Conservation (phyloP, 1,139 yeast genomes). For the Trichomonascaceae sp. region DNA sequence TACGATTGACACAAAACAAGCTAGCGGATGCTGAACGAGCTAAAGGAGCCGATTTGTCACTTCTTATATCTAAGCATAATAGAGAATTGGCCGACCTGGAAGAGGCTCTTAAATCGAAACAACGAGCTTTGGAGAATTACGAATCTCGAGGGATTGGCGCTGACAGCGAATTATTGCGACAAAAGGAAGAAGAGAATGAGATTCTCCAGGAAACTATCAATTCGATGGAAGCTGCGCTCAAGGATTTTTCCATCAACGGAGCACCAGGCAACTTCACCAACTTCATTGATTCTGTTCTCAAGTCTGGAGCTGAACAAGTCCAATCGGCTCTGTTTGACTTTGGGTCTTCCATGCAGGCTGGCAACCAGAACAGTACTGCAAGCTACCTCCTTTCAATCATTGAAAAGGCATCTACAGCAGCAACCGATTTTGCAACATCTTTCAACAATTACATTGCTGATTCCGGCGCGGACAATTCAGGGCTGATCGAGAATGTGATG, state of each 20-base stretch:
- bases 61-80: constrained; percentile 59
- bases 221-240: constrained; percentile 63
- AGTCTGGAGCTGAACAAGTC: constrained; percentile 62
- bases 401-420: constrained; percentile 65
- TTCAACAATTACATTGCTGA: constrained; percentile 76
- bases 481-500: constrained; percentile 61
- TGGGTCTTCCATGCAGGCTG: constrained; percentile 77
- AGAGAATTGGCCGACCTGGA: constrained; percentile 36
- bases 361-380: constrained; percentile 73
- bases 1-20: constrained; percentile 56
- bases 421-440: constrained; percentile 75
- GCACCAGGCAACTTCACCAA: constrained; percentile 41
- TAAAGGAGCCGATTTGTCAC: constrained; percentile 59
- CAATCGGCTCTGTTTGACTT: constrained; percentile 71
- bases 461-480: constrained; percentile 67
- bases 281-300: constrained; percentile 67
- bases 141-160: constrained; percentile 25
- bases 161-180: constrained; percentile 43
- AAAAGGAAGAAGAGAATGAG: constrained; percentile 74
- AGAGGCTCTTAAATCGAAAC: constrained; percentile 34
- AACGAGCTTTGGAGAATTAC: constrained; percentile 30
- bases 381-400: constrained; percentile 62
- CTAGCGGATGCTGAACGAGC: constrained; percentile 59
- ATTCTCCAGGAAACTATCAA: constrained; percentile 61
- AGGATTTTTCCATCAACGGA: constrained; percentile 42